Evolutionary conservation across 2,329 filamentous ascomycete genomes (phyloP), one percentile per base, ranked within the genome.

Genomic region (Aspergillus fructus): DNA sequence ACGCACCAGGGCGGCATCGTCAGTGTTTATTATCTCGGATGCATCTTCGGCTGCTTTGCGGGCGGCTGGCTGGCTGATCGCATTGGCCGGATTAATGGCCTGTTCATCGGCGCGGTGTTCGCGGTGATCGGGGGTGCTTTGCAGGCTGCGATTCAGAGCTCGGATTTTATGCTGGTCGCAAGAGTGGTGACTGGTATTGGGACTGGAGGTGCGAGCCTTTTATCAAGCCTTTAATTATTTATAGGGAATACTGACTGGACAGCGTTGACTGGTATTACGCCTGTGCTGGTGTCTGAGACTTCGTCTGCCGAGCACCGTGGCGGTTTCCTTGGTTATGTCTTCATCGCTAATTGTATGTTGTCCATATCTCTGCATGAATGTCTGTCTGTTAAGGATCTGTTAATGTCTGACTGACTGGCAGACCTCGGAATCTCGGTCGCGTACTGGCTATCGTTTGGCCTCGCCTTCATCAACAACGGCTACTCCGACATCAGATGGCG

Each of bases 21-120:
- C 17, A 78, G 80, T n/a, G 73, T 81, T 2, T 83, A 83, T 63
- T 83, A 83, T 61, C 71, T 83, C 23, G 81, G 81, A 5, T 75
- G 73, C 17, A 79, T 82, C 56, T 76, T 78, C 52, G 80, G 79
- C 12, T 82, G 79, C 63, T 81, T 82, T 61, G 65, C 73, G 11
- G 80, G 80, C 11, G 80, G 74, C 8, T 79, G 78, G 76, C 66
- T 79, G 19, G 82, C 78, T n/a, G 82, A 84, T 63, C 75, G 74
- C 19, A 75, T 82, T 39, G 82, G 82, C n/a, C 79, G 82, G 30
- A 82, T 81, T 63, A 80, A 79, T 55, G 79, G 79, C 48, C 68
- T 83, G 42, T 74, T 82, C 51, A 67, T 79, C 27, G 79, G 79
- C 1, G 71, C 79, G 1, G 53, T 78, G 37, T 80, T 82, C 61